phyloP scores from a whole-genome alignment of 495 filamentous ascomycete genomes.

The Daldinia grandis region DNA sequence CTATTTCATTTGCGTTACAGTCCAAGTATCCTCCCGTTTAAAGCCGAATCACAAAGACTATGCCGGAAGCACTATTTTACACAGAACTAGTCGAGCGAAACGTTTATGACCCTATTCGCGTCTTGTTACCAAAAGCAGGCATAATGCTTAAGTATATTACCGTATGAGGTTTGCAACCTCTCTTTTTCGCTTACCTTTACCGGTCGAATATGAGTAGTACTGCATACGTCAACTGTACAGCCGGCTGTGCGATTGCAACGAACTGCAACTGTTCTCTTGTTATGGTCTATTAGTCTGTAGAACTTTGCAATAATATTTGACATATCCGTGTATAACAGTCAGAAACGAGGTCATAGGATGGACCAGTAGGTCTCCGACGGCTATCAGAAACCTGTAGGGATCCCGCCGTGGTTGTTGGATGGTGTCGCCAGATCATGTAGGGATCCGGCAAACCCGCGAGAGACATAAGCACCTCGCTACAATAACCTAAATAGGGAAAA shows the following conservation, averaged over 20 bases:
- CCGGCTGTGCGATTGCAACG: conserved; percentile 12
- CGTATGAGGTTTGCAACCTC: background rate
- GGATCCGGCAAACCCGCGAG: background rate
- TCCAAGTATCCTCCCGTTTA: conserved; percentile 10
- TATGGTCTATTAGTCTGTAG: conserved; percentile 5
- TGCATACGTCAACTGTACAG: conserved; percentile 31
- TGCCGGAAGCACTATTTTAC: background rate
- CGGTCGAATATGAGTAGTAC: conserved; percentile 22
- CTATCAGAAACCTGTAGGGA: background rate
- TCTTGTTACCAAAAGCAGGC: conserved; percentile 3
- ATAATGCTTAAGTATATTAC: background rate
- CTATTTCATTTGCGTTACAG: background rate
- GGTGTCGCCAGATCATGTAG: background rate
- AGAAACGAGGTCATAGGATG: background rate
- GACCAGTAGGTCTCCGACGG: background rate
- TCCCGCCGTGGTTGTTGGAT: background rate
- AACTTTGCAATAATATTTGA: conserved; percentile 5
- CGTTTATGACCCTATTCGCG: background rate
- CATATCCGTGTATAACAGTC: conserved; percentile 1
- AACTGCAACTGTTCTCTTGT: background rate
- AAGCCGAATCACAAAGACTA: background rate
- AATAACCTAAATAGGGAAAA: background rate
- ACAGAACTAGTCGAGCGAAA: background rate
- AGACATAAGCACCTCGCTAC: conserved; percentile 3
- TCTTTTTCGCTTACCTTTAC: conserved; percentile 19